These are phyloP conservation scores for Dovyalis caffra DNA, from an alignment of 345 rosid genomes.

Conservation along the genomic window DNA sequence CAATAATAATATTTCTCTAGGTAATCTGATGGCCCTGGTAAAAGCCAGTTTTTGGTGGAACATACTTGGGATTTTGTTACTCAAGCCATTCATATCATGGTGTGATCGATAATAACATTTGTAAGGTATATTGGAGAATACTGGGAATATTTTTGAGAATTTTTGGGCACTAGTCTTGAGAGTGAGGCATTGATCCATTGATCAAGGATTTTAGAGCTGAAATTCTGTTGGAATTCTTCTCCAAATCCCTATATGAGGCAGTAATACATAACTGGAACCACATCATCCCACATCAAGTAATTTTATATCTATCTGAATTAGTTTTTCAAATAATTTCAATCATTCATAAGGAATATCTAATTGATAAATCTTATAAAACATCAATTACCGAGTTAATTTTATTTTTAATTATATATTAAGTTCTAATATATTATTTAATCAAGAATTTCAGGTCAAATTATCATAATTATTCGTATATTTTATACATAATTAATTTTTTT, in stretches of 20 bases:
- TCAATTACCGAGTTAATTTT: too few species aligned
- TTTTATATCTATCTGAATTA: too few species aligned
- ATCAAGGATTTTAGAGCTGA: background rate
- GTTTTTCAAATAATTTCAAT: too few species aligned
- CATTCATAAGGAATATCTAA: too few species aligned
- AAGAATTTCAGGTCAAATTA: too few species aligned
- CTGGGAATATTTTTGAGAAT: background rate
- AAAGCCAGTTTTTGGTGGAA: constrained; percentile 8
- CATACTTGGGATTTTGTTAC: background rate
- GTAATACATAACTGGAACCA: background rate
- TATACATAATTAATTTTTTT: too few species aligned
- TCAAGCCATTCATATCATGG: background rate
- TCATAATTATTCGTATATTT: too few species aligned
- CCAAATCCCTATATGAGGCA: background rate
- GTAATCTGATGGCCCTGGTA: constrained; percentile 17
- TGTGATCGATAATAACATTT: background rate
- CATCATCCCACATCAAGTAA: background rate
- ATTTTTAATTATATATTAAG: too few species aligned
- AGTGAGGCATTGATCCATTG: background rate
- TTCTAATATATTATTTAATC: too few species aligned
- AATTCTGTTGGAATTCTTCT: background rate
- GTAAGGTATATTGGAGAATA: background rate
- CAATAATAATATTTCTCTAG: constrained; percentile 11
- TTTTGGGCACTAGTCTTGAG: background rate
- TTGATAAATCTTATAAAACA: too few species aligned